Base-by-base conservation (phyloP, 176 grass and related monocot genomes). In the Avena insularis region DNA sequence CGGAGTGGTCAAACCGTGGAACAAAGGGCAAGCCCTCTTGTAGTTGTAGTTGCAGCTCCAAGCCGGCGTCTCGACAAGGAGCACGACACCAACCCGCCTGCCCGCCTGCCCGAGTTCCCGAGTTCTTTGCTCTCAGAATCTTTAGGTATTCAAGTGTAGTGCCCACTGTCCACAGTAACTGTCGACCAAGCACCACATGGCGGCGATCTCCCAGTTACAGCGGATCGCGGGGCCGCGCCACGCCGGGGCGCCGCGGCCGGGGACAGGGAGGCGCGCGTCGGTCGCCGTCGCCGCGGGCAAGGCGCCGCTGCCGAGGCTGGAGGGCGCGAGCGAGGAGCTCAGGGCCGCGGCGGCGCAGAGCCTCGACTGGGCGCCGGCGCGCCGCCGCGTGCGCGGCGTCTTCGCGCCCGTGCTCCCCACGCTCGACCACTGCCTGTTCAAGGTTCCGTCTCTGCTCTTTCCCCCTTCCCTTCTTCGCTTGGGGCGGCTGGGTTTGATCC, bases 391-490 rank as follows among this genome's bases (percentile, higher is more conserved):
- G 77, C 91, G 91, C 43, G 84, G 66, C 3, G 82, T 86, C 49
- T 98, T 98, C 88, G 82, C 58, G 49, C 93, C 92, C 43, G 90
- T 95, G 76, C 96, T 95, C 38, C 82, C 76, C 61, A 83, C 88
- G 43, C 93, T 98, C 67, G 96, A 98, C 59, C 93, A 98, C 79
- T 91, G 75, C 90, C 88, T 98, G 27, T 98, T 98, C 90, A 93
- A 98, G 96, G 96, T 92, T n/a, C 46, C 83, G 31, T 64, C 19
- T 58, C 70, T 40, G 1, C 0, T 55, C 46, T 80, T 68, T 29
- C 45, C 74, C 53, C 1, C 12, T 56, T 58, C 53, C 40, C 20
- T 20, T 84, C 12, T 20, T 84, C 12, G 48, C 27, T 64, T 72
- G 65, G 74, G 74, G 48, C 86, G 12, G 6, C 48, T 76, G 23